phyloP scores from a whole-genome alignment of 768 basidiomycete genomes.

The Chalciporus pseudorubinellus region DNA sequence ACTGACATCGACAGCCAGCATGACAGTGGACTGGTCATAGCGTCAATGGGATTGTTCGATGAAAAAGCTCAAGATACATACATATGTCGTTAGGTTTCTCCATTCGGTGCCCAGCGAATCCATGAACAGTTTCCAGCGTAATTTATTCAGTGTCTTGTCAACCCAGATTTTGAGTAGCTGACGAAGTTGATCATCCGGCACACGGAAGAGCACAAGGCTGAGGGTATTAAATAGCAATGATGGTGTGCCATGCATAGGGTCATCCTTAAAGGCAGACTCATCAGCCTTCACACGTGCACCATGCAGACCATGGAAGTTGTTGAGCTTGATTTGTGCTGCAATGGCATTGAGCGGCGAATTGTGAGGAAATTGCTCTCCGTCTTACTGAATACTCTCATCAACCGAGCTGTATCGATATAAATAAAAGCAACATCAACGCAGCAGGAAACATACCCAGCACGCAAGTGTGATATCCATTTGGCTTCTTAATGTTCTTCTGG shows the following conservation, averaged over 20 bases:
- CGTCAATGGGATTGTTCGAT: neutral
- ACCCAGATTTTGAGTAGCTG: slow-evolving; percentile 8
- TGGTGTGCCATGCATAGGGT: neutral
- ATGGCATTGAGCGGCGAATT: neutral
- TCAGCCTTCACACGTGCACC: slow-evolving; percentile 33
- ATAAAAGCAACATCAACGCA: neutral
- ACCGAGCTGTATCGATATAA: neutral
- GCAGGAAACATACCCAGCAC: neutral
- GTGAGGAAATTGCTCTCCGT: neutral
- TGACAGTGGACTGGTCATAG: slow-evolving; percentile 5
- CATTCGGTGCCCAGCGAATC: slow-evolving; percentile 2
- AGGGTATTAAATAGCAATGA: neutral
- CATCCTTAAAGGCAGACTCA: slow-evolving; percentile 4
- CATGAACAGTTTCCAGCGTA: slow-evolving; percentile 5
- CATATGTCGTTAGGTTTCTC: slow-evolving; percentile 6
- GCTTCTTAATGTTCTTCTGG: neutral
- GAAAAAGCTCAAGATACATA: neutral
- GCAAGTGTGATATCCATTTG: neutral
- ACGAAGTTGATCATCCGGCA: neutral
- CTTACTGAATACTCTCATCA: neutral
- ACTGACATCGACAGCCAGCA: slow-evolving; percentile 11
- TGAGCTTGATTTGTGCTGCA: slow-evolving; percentile 17
- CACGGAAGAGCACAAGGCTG: slow-evolving; percentile 1
- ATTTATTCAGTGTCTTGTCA: slow-evolving; percentile 1
- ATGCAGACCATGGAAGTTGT: slow-evolving; percentile 37